Evolutionary conservation across 2,329 filamentous ascomycete genomes (phyloP), one percentile per base, ranked within the genome.

Genomic region (Alternaria metachromatica): DNA sequence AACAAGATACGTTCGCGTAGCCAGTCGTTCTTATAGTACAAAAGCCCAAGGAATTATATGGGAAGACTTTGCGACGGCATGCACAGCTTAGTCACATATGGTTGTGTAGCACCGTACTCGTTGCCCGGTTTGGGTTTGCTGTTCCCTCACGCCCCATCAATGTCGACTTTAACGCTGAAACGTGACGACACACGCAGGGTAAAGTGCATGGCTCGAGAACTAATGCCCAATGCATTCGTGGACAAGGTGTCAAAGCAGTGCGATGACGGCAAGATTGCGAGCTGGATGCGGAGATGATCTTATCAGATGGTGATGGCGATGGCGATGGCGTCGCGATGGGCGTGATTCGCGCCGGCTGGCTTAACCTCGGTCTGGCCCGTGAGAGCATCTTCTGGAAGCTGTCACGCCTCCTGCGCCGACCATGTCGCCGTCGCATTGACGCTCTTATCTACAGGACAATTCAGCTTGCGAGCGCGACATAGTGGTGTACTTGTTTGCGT

Each of bases 351-450:
- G 45, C 37, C 44, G 33, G 53, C 45, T 49, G 12, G 53, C 44
- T 51, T 65, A 65, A 65, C 63, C 60, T 70, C 70, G 68, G 70
- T 62, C 61, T 64, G 44, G 61, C 10, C 20, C 50, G 33, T 25
- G 51, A 60, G 33, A 67, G 69, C 58, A 70, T 64, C 67, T 71
- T 71, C 69, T 70, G 64, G 69, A 71, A 71, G 45, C 63, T 26
- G 41, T 60, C 45, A 21, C 58, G 53, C 58, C 53, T 58, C 41
- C 49, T 59, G 45, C 46, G 62, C 54, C 54, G 11, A 15, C n/a
- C 18, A 37, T 13, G 12, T 37, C 12, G 30, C 50, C 26, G 30
- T 51, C 26, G 44, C 44, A 44, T 53, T 26, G 28, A 23, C 41
- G 44, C 48, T 56, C 23, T 50, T 37, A 43, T 23, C 30, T 26